Evolutionary conservation across 768 basidiomycete genomes (phyloP).

Genomic region (Gyrodon lividus): DNA sequence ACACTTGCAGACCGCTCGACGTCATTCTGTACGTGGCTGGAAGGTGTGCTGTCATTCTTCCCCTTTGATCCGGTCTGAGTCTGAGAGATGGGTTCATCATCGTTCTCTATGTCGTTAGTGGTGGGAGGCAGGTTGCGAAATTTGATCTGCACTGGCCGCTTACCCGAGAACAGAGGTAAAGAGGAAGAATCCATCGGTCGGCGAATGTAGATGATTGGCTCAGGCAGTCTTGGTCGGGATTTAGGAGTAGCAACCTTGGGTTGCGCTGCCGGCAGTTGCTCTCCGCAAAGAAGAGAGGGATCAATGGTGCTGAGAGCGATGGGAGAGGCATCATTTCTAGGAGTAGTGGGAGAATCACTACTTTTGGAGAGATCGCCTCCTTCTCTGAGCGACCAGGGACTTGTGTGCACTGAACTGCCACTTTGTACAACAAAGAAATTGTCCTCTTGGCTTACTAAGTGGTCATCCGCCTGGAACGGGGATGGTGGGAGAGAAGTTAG

Average conservation of each 20-base stretch:
- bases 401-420: neutral
- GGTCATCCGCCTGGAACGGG: neutral
- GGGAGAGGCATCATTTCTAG: neutral
- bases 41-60: neutral
- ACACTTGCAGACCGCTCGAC: neutral
- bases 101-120: neutral
- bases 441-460: constrained; percentile 5
- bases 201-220: constrained; percentile 31
- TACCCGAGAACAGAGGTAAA: constrained; percentile 19
- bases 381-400: constrained; percentile 12
- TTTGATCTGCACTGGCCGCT: constrained; percentile 30
- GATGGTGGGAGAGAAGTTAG: neutral
- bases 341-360: neutral
- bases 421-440: constrained; percentile 1
- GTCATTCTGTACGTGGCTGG: neutral
- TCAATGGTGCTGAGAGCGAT: constrained; percentile 23
- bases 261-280: constrained; percentile 1
- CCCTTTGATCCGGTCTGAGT: neutral
- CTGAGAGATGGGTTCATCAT: neutral
- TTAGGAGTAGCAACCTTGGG: constrained; percentile 1
- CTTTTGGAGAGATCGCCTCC: neutral
- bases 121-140: constrained; percentile 20
- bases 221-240: constrained; percentile 16
- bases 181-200: constrained; percentile 23
- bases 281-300: constrained; percentile 28